These are phyloP conservation scores for Boletus edulis DNA, from an alignment of 768 basidiomycete genomes.

Conservation along the genomic window DNA sequence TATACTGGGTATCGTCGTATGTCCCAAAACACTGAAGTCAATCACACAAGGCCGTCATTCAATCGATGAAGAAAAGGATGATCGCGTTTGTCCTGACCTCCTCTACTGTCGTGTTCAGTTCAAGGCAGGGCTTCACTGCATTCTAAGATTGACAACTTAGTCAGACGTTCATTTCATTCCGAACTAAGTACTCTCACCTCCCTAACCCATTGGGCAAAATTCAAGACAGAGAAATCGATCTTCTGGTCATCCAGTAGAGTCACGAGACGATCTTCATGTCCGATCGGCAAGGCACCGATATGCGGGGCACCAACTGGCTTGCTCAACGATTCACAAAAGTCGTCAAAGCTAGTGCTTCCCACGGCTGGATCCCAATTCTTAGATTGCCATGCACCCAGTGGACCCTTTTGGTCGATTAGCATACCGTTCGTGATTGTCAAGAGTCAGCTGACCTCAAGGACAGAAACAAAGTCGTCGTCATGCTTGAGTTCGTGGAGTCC, in stretches of 20 bases:
- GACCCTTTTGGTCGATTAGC: conserved; percentile 37
- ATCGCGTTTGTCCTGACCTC: conserved; percentile 37
- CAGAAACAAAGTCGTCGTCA: conserved; percentile 75
- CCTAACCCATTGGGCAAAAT: conserved; percentile 78
- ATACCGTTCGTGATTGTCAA: conserved; percentile 16
- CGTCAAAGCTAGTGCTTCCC: conserved; percentile 58
- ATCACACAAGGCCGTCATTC: not conserved
- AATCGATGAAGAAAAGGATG: not conserved
- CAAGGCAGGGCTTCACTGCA: conserved; percentile 56
- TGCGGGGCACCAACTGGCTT: conserved; percentile 37
- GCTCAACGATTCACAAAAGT: conserved; percentile 61
- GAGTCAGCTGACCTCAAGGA: conserved; percentile 50
- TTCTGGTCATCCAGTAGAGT: conserved; percentile 43
- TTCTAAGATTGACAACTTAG: conserved; percentile 36
- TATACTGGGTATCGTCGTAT: conserved; percentile 64
- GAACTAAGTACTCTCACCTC: conserved; percentile 40
- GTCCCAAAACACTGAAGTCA: conserved; percentile 80
- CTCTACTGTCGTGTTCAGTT: conserved; percentile 41
- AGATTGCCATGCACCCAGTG: conserved; percentile 75
- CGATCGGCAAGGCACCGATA: conserved; percentile 43
- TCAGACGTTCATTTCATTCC: not conserved
- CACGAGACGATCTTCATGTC: conserved; percentile 47
- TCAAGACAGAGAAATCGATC: conserved; percentile 59
- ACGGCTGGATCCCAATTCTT: conserved; percentile 85
- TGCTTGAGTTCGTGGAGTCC: conserved; percentile 66